Base-by-base conservation (phyloP, 805 yeast species). In the Torulaspora franciscae region DNA sequence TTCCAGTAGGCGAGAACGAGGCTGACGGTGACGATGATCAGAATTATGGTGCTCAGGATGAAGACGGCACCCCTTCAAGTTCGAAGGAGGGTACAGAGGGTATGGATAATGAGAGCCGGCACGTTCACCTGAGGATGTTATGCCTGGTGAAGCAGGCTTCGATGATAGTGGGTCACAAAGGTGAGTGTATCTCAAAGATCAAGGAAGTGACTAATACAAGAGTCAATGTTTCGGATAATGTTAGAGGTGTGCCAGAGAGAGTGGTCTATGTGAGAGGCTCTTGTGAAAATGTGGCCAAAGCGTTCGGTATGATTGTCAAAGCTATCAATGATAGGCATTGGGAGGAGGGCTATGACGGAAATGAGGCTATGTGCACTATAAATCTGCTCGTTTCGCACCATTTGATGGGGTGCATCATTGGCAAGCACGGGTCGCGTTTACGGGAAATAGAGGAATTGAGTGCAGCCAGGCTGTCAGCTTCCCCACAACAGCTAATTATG, bases 401-500 rank as follows among this genome's bases (percentile, higher is more conserved):
- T 7, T 66, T 84, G 59, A 84, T 85, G 71, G 95, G 95, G 0
- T 83, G 75, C 55, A 75, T 88, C 35, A 86, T 86, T 49, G 95
- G 96, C 8, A 81, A 81, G 55, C 80, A 74, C 40, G 95, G 95
- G 15, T 68, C 77, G 19, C 76, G 80, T 54, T 80, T 88, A 58
- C 73, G 86, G 52, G 91, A 86, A 62, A 85, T 87, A 50, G 95
- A 87, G 64, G 89, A 83, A 44, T 74, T 75, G 49, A 84, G 93
- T 11, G 89, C 91, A 3, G 90, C 95, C 2, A 73, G 77, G 46
- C 71, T 88, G 45, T 76, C 74, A 52, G 93, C 95, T 2, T 85
- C 83, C 19, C 87, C 83, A 33, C 77, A 78, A 37, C 76, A 81
- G 11, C 67, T 88, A 52, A 85, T 93, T 1, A 76, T 75, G 48